phyloP scores from a whole-genome alignment of 75 land plant genomes.

The Ceratopteris richardii region DNA sequence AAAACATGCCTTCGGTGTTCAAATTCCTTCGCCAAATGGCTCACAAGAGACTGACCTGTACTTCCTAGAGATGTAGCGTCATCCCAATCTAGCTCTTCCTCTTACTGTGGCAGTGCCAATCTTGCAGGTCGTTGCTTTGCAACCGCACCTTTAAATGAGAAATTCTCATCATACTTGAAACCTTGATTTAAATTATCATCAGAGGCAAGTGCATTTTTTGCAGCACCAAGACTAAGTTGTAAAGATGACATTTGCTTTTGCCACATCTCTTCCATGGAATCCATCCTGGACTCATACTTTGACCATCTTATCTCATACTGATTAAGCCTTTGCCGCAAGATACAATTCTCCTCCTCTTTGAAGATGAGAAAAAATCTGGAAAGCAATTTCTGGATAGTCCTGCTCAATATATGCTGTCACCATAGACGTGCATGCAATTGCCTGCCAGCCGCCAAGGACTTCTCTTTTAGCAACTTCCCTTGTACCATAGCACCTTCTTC shows the following conservation, averaged over 20 bases:
- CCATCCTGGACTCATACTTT: constrained; percentile 68
- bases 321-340: constrained; percentile 42
- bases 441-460: too few species aligned
- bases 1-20: constrained; percentile 66
- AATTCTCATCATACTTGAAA: constrained; percentile 21
- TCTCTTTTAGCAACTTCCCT: too few species aligned
- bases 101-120: constrained; percentile 22
- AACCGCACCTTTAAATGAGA: constrained; percentile 14
- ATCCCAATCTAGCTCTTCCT: constrained; percentile 62
- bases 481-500: too few species aligned
- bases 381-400: too few species aligned
- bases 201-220: constrained; percentile 54
- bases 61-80: constrained; percentile 47
- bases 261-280: constrained; percentile 85
- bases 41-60: constrained; percentile 38
- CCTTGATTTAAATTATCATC: constrained; percentile 22
- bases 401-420: too few species aligned
- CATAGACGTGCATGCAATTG: too few species aligned
- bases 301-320: constrained; percentile 66
- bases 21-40: constrained; percentile 56
- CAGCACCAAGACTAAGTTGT: constrained; percentile 66
- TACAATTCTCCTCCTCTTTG: constrained; percentile 80
- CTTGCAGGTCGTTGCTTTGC: constrained; percentile 11
- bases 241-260: constrained; percentile 42
- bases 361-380: too few species aligned